Evolutionary conservation across 345 rosid genomes (phyloP).

Genomic region (Hevea brasiliensis): DNA sequence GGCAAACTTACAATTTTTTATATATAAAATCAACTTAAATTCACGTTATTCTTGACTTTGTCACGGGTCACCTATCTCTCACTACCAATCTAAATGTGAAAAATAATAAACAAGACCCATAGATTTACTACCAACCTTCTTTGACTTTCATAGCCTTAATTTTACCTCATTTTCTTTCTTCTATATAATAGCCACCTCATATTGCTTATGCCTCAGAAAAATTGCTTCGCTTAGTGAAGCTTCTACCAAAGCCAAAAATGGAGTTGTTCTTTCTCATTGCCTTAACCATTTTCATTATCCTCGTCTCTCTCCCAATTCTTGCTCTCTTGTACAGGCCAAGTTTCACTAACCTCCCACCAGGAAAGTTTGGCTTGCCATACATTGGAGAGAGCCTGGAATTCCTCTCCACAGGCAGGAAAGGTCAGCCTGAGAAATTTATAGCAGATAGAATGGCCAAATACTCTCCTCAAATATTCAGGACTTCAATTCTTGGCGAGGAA

Average conservation of each 20-base stretch:
- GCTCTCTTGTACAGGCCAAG: not conserved
- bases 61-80: no score
- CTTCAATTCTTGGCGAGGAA: constrained; percentile 15
- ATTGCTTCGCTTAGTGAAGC: not conserved
- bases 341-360: constrained; percentile 17
- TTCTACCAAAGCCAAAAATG: not conserved
- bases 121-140: no score
- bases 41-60: no score
- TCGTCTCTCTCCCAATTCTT: constrained; percentile 5
- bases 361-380: constrained; percentile 17
- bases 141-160: no score
- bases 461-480: constrained; percentile 26
- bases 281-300: constrained; percentile 1
- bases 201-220: not conserved
- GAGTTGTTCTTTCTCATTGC: constrained; percentile 12
- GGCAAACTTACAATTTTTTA: no score
- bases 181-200: not conserved
- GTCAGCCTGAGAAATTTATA: constrained; percentile 25
- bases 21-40: no score
- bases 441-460: constrained; percentile 13
- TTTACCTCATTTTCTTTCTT: no score
- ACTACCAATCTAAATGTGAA: no score
- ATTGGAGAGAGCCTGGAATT: constrained; percentile 24
- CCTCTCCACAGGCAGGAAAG: constrained; percentile 15
- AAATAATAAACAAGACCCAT: no score